phyloP scores from a whole-genome alignment of 1,284 basidiomycete genomes.

The Mycena citricolor region DNA sequence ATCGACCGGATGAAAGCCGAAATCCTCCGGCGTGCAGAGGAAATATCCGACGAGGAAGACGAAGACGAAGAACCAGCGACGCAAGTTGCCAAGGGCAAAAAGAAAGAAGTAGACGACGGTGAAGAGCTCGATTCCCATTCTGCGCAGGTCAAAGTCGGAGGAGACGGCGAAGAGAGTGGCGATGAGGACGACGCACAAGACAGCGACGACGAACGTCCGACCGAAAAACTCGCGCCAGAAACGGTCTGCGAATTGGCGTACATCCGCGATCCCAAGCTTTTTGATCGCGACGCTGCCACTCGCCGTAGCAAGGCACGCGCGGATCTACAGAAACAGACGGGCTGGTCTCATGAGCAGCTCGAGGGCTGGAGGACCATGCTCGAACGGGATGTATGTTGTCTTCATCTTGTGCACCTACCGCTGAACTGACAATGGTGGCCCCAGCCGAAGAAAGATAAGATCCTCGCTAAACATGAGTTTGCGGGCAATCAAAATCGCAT shows the following conservation, averaged over 20 bases:
- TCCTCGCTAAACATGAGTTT: slow-evolving; percentile 73
- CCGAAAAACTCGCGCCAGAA: slow-evolving; percentile 42
- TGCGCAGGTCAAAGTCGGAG: slow-evolving; percentile 43
- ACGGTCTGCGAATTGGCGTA: slow-evolving; percentile 76
- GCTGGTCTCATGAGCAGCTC: slow-evolving; percentile 77
- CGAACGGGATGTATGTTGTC: slow-evolving; percentile 70
- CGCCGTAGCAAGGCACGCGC: slow-evolving; percentile 63
- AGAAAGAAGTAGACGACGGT: slow-evolving; percentile 43
- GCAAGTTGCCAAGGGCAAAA: slow-evolving; percentile 31
- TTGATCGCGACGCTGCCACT: slow-evolving; percentile 74
- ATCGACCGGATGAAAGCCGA: slow-evolving; percentile 77
- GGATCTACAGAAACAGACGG: slow-evolving; percentile 66
- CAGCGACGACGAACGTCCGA: slow-evolving; percentile 30
- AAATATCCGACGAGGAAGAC: slow-evolving; percentile 64
- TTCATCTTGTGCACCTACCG: slow-evolving; percentile 6
- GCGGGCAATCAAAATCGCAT: slow-evolving; percentile 52
- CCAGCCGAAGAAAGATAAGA: slow-evolving; percentile 73
- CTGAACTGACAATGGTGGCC: slow-evolving; percentile 3
- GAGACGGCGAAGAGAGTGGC: slow-evolving; percentile 61
- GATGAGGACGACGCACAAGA: slow-evolving; percentile 46
- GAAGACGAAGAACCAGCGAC: slow-evolving; percentile 45
- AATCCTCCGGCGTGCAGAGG: slow-evolving; percentile 76
- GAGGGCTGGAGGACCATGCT: slow-evolving; percentile 89
- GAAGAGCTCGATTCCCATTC: slow-evolving; percentile 47
- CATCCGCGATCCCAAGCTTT: slow-evolving; percentile 68